Conservation (phyloP, 345 rosid genomes). For the Theobroma cacao region DNA sequence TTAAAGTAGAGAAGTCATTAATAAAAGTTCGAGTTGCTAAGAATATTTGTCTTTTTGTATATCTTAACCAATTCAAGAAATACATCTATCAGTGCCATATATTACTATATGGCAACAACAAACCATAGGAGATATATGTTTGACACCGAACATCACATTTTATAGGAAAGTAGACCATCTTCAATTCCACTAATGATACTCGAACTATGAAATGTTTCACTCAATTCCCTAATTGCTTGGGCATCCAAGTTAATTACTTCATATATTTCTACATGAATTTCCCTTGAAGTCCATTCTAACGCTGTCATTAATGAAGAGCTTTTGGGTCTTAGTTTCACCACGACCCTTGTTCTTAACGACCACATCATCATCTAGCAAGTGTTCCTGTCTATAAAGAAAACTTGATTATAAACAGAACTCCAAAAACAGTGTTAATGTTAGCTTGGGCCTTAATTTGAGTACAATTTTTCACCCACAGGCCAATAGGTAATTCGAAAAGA, state of each 20-base stretch:
- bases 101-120: neutral
- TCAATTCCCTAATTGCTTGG: neutral
- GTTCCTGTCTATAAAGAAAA: too few relatives aligned
- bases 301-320: conserved; percentile 98
- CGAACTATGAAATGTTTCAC: conserved; percentile 3
- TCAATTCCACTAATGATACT: too few relatives aligned
- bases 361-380: conserved; percentile 99
- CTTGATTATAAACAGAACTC: too few relatives aligned
- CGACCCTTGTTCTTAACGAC: conserved; percentile 98
- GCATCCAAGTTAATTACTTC: neutral
- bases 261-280: conserved; percentile 92
- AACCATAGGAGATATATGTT: neutral
- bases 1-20: too few relatives aligned
- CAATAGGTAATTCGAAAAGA: too few relatives aligned
- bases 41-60: too few relatives aligned
- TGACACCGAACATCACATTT: neutral
- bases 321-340: conserved; percentile 85
- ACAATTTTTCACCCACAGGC: too few relatives aligned
- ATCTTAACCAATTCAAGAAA: neutral
- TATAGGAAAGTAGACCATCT: too few relatives aligned
- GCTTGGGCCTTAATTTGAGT: too few relatives aligned
- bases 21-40: too few relatives aligned
- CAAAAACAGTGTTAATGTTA: too few relatives aligned
- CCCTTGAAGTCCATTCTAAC: conserved; percentile 91
- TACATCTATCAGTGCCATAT: neutral